These are phyloP conservation scores for Hygrocybe coccinea DNA, from an alignment of 768 basidiomycete species.

Conservation along the genomic window DNA sequence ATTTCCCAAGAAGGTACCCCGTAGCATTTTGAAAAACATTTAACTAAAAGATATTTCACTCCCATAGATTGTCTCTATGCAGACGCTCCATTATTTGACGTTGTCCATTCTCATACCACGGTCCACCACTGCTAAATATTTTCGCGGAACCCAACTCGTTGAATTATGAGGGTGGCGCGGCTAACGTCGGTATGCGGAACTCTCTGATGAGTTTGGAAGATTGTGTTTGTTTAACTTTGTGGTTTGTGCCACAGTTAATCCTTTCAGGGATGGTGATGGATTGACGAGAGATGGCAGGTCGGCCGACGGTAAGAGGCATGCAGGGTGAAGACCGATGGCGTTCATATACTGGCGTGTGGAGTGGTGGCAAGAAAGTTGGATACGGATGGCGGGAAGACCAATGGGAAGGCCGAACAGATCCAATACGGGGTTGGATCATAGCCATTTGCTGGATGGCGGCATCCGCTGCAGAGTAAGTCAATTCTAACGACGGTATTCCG, in stretches of 20 bases:
- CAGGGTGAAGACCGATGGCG: slow-evolving; percentile 63
- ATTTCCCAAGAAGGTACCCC: slow-evolving; percentile 66
- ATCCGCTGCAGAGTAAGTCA: slow-evolving; percentile 81
- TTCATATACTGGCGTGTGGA: slow-evolving; percentile 71
- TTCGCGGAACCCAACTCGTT: slow-evolving; percentile 73
- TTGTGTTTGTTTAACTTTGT: not conserved
- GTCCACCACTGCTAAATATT: slow-evolving; percentile 68
- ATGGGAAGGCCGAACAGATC: slow-evolving; percentile 71
- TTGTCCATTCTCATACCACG: slow-evolving; percentile 75
- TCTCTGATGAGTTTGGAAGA: not conserved
- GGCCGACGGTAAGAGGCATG: slow-evolving; percentile 65
- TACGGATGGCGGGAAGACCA: slow-evolving; percentile 47
- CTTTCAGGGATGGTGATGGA: slow-evolving; percentile 97
- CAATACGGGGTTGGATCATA: slow-evolving; percentile 85
- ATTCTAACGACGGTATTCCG: not conserved
- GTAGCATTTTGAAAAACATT: not conserved
- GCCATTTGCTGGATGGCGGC: slow-evolving; percentile 82
- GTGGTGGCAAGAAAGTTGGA: slow-evolving; percentile 71
- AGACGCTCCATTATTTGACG: slow-evolving; percentile 90
- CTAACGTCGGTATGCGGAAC: slow-evolving; percentile 57
- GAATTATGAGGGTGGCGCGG: slow-evolving; percentile 69
- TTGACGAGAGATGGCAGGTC: slow-evolving; percentile 93
- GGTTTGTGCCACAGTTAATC: too few species aligned
- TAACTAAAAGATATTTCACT: not conserved
- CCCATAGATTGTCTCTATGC: slow-evolving; percentile 82